Percentiles rank a stretch among this genome's conserved stretches.
Conservation (phyloP, 2,329 filamentous ascomycete species). For the Trichothecium sympodiale region DNA sequence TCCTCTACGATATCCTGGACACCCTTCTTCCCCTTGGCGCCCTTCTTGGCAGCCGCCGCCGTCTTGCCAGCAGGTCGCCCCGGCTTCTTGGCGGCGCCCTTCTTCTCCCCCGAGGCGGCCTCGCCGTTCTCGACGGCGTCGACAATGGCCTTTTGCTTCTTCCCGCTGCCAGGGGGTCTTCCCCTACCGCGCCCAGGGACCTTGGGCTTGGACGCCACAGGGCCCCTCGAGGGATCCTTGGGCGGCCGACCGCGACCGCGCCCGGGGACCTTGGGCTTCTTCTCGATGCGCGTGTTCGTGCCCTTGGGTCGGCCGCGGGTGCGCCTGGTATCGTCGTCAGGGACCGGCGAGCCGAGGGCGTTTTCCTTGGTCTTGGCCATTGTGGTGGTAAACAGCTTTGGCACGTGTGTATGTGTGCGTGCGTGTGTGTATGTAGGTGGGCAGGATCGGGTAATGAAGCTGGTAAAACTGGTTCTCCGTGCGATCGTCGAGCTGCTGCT, state of each 20-base stretch:
- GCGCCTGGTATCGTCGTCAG: background rate
- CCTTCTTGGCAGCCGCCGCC: too few species aligned
- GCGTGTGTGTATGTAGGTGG: background rate
- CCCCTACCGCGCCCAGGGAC: conserved; percentile 13
- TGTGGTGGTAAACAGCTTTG: conserved; percentile 3
- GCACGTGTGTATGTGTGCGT: background rate
- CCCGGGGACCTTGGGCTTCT: conserved; percentile 16
- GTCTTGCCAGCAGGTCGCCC: too few species aligned
- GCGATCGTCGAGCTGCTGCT: too few species aligned
- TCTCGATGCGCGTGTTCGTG: background rate
- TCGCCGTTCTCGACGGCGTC: too few species aligned
- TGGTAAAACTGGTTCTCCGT: too few species aligned
- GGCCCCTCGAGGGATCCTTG: conserved; percentile 15
- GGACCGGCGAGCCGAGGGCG: background rate
- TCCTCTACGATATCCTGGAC: too few species aligned
- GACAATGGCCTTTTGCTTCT: background rate
- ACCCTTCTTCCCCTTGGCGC: too few species aligned
- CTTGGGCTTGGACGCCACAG: conserved; percentile 16
- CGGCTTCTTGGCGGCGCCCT: too few species aligned
- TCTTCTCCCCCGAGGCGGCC: too few species aligned
- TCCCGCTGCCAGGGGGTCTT: conserved; percentile 1
- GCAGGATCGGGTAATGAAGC: background rate
- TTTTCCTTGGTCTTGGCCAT: conserved; percentile 3
- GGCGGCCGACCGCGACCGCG: conserved; percentile 23
- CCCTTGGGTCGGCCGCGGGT: background rate